A percentile compares a stretch with the other conserved stretches of the same genome.
Evolutionary conservation across 805 yeast genomes (phyloP).

Genomic region (Candida verbasci): DNA sequence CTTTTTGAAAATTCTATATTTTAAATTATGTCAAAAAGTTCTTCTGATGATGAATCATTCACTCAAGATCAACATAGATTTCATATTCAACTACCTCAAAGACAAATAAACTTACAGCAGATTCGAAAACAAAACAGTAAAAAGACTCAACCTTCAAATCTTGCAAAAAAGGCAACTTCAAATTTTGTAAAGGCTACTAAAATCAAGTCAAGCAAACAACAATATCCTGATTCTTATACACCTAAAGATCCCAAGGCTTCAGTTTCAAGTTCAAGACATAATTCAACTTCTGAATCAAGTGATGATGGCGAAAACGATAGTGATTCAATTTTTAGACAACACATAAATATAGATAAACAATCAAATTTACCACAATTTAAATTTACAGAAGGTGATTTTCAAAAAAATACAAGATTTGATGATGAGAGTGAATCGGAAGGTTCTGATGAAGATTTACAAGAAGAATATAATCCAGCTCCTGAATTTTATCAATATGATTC

Average conservation of each 20-base stretch:
- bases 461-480: slow-evolving; percentile 1
- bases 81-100: slow-evolving; percentile 8
- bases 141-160: slow-evolving; percentile 1
- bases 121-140: slow-evolving; percentile 8
- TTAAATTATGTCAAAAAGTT: not conserved
- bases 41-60: slow-evolving; percentile 5
- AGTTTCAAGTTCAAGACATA: not conserved
- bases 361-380: slow-evolving; percentile 2
- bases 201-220: slow-evolving; percentile 5
- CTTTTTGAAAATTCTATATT: too few relatives aligned
- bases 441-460: slow-evolving; percentile 5
- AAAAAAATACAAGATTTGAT: not conserved
- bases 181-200: slow-evolving; percentile 8
- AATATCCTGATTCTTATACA: slow-evolving; percentile 8
- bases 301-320: slow-evolving; percentile 11
- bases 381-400: slow-evolving; percentile 1
- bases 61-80: not conserved
- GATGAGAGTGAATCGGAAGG: slow-evolving; percentile 8
- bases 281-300: not conserved
- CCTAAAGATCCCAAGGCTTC: slow-evolving; percentile 7
- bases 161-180: slow-evolving; percentile 6
- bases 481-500: slow-evolving; percentile 7
- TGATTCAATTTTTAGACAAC: too few relatives aligned
- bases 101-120: slow-evolving; percentile 6
- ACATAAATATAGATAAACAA: not conserved